phyloP scores from a whole-genome alignment of 106 monocot genomes.

The Vanilla planifolia region DNA sequence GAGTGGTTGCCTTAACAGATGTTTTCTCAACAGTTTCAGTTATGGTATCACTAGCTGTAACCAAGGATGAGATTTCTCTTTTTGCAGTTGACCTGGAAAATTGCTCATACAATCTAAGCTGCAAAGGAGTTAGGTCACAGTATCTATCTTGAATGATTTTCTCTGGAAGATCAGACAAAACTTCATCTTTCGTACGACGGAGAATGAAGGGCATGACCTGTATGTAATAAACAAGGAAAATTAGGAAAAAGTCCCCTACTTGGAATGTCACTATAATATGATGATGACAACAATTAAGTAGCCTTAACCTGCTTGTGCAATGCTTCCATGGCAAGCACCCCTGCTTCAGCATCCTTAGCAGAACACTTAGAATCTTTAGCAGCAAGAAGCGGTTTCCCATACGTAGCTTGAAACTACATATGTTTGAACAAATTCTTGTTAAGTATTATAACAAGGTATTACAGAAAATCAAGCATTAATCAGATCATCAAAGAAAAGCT shows the following conservation, averaged over 20 bases:
- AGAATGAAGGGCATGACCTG: slow-evolving; percentile 99
- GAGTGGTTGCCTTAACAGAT: slow-evolving; percentile 58
- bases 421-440: too few species aligned
- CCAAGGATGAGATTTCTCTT: slow-evolving; percentile 64
- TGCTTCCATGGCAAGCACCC: slow-evolving; percentile 97
- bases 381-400: slow-evolving; percentile 86
- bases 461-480: too few species aligned
- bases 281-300: not conserved
- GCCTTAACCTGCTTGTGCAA: slow-evolving; percentile 86
- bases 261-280: not conserved
- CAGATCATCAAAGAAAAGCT: too few species aligned
- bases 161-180: slow-evolving; percentile 94
- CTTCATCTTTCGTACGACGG: slow-evolving; percentile 93
- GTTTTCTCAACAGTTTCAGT: slow-evolving; percentile 16
- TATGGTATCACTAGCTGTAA: slow-evolving; percentile 28
- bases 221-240: not conserved
- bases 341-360: slow-evolving; percentile 98
- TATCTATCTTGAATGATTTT: slow-evolving; percentile 99
- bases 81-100: slow-evolving; percentile 73
- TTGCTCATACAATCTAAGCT: slow-evolving; percentile 87
- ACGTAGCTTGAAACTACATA: slow-evolving; percentile 91
- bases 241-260: too few species aligned
- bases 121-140: slow-evolving; percentile 81
- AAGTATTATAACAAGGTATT: too few species aligned
- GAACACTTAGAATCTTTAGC: slow-evolving; percentile 95